Evolutionary conservation across 371 early-diverging fungal genomes (phyloP).

Genomic region (Entomophthora muscae): DNA sequence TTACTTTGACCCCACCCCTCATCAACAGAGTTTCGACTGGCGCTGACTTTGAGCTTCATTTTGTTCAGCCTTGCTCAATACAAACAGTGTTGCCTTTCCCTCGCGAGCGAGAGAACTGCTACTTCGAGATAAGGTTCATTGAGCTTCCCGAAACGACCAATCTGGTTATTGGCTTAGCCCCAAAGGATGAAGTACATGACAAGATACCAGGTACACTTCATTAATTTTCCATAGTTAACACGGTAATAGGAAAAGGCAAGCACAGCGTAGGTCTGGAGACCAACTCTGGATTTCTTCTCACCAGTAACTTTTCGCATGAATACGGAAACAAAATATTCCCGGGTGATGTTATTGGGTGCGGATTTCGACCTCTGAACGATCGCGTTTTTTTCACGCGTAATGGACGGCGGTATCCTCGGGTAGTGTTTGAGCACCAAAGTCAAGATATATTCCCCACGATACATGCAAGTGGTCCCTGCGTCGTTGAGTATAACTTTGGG

Average conservation of each 20-base stretch:
- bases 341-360: slow-evolving; percentile 23
- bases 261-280: background rate
- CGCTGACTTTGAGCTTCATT: background rate
- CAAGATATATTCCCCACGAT: slow-evolving; percentile 18
- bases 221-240: no score
- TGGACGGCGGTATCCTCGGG: slow-evolving; percentile 16
- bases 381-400: slow-evolving; percentile 22
- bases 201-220: slow-evolving; percentile 5
- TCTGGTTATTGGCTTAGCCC: background rate
- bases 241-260: background rate
- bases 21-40: background rate
- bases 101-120: background rate
- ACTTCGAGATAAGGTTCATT: slow-evolving; percentile 1
- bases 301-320: slow-evolving; percentile 22
- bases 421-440: slow-evolving; percentile 15
- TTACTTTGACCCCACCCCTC: background rate
- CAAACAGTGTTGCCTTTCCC: background rate
- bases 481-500: slow-evolving; percentile 18
- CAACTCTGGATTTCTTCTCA: slow-evolving; percentile 9
- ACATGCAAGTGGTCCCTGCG: slow-evolving; percentile 18
- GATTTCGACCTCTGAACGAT: slow-evolving; percentile 18
- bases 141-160: slow-evolving; percentile 6
- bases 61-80: background rate
- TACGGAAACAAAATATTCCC: background rate
- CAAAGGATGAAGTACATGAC: background rate